Evolutionary conservation across 192 early-diverging fungal genomes (phyloP), one percentile per base, ranked within the genome.

Genomic region (Coemansia erecta): DNA sequence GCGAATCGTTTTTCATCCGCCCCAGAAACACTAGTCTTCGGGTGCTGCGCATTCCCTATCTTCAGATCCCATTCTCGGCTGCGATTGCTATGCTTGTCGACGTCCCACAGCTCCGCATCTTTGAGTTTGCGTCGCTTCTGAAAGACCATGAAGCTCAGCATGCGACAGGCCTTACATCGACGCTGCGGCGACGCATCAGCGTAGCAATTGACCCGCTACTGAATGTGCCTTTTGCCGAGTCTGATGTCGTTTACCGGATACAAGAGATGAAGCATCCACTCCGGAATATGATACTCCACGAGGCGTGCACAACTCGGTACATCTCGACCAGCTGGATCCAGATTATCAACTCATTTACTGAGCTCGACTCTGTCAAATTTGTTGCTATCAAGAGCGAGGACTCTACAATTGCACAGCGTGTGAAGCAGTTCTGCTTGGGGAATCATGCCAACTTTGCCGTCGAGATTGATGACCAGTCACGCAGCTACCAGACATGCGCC

Each of bases 261-360:
- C 40, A 51, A 26, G 33, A 11, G 10, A 46, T 55, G 54, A 72
- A 68, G 40, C 76, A 72, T 17, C 76, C 69, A 33, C 68, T 78
- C 31, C 57, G 64, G 48, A 64, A 63, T 37, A 52, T 78, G 62
- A 58, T 72, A 48, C 45, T 78, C 12, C 76, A 72, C 42, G 66
- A 61, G 10, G 69, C 76, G 7, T 78, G 70, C 63, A 59, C 61
- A 8, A 64, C 62, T 11, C 68, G 68, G 39, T 78, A 66, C 63
- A 68, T 72, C 15, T 67, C 68, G 8, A 59, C 60, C 21, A 71
- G 76, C 59, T 78, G 69, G 70, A 69, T 78, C 23, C 58, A 78
- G 66, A 54, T 72, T 11, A 61, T 78, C 44, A 78, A 68, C 56
- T 53, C 63, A 15, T 60, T 78, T 49, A 24, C 50, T 3, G 48